Base-by-base conservation (phyloP, 169 alveolate species). In the Pseudocohnilembus persalinus region DNA sequence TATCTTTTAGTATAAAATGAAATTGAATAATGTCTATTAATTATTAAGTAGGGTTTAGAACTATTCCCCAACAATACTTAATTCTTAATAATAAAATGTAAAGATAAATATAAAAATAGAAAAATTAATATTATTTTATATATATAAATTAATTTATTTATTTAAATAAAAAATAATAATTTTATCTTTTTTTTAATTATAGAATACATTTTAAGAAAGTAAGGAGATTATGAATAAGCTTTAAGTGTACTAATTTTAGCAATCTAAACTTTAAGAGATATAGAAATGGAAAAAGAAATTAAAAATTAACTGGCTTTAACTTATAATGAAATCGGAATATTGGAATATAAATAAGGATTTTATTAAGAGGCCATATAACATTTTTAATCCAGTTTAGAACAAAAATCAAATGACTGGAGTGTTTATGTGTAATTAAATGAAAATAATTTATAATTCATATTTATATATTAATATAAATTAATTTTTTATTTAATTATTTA, bases 281-380 rank as follows among this genome's bases (percentile, higher is more conserved):
- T 49, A 79, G 26, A 68, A 0, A 28, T 79, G 1, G 74, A 79
- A 35, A 27, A 49, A n/a, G 84, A 79, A 29, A 76, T 79, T 28
- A 79, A 79, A 49, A 79, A 79, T 79, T 79, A 79, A 49, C 34
- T 79, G 34, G 84, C 84, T 0, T 64, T 79, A 28, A 79, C 84
- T 0, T 63, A 49, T 28, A 79, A 79, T 63, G 84, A 79, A 63
- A 79, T 79, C 76, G 84, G 84, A 24, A 63, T 72, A 0, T 31
- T 79, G 11, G 34, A 63, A 33, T 79, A 34, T 79, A 29, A 29
- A 35, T 49, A 49, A 79, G 27, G 49, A 35, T 35, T 49, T 28
- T 79, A 79, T 79, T 74, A 79, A 6, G 84, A 79, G 29, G 84
- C 84, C 30, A 79, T 79, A n/a, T 68, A 68, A 16, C 49, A 34